A percentile compares a stretch with the other conserved stretches of the same genome.
These are phyloP conservation scores for Pseudomonodictys pantanalensis DNA, from an alignment of 495 filamentous ascomycete genomes.

Conservation along the genomic window DNA sequence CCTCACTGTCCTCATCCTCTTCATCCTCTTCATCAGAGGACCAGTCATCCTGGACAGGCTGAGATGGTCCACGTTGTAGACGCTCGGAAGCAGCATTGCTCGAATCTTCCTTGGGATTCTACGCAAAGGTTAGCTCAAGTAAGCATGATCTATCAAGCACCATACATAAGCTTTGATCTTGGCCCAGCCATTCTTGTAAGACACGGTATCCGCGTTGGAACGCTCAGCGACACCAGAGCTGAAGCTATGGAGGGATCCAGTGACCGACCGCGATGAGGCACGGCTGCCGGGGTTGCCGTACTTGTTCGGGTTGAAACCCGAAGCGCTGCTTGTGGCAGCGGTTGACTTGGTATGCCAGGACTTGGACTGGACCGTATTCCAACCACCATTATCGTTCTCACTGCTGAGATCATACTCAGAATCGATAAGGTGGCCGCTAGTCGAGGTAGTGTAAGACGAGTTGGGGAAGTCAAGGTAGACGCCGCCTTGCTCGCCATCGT, in stretches of 20 bases:
- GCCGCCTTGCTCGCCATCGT: constrained; percentile 2
- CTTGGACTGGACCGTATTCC: constrained; percentile 11
- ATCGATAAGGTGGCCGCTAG: constrained; percentile 1
- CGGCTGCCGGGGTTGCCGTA: constrained; percentile 19
- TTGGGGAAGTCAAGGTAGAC: constrained; percentile 1
- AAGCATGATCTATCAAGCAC: neutral
- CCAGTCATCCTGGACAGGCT: constrained; percentile 13
- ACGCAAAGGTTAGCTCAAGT: constrained; percentile 1
- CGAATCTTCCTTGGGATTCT: constrained; percentile 7
- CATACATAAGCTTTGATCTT: constrained; percentile 30
- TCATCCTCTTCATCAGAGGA: constrained; percentile 12
- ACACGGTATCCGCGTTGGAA: neutral
- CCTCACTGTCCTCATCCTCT: constrained; percentile 14
- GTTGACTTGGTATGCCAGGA: constrained; percentile 15
- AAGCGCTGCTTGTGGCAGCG: neutral
- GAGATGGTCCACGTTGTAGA: neutral
- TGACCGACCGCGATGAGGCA: neutral
- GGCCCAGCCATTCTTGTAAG: constrained; percentile 6
- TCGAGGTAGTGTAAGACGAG: neutral
- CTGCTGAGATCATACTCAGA: constrained; percentile 5
- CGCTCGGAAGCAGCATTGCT: neutral
- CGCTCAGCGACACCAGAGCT: constrained; percentile 11
- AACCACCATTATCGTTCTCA: neutral
- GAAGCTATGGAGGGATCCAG: constrained; percentile 2
- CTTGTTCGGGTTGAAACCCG: constrained; percentile 16